These are phyloP conservation scores for Arthrobotrys megalospora DNA, from an alignment of 2,329 filamentous ascomycete genomes.

Conservation along the genomic window DNA sequence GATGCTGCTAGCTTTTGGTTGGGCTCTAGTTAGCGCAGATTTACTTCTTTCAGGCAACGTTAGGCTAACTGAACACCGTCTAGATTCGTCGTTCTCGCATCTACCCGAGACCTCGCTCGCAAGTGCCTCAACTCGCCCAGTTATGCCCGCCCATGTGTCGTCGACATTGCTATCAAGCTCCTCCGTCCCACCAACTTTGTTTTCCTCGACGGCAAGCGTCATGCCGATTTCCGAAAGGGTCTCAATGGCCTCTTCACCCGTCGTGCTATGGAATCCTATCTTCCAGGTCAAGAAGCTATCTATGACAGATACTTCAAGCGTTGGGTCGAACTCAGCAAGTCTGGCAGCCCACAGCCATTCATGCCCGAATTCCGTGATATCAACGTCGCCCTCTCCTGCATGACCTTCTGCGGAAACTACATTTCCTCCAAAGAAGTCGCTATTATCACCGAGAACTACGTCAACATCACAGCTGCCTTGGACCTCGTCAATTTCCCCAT, in stretches of 20 bases:
- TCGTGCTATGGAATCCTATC: conserved; percentile 86
- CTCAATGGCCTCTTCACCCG: conserved; percentile 95
- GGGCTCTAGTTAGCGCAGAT: background rate
- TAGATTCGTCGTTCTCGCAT: conserved; percentile 97
- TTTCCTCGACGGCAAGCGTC: conserved; percentile 93
- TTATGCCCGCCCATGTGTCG: conserved; percentile 96
- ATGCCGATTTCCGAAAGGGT: conserved; percentile 97
- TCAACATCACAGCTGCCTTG: conserved; percentile 92
- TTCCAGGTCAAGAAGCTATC: conserved; percentile 92
- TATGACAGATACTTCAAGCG: conserved; percentile 88
- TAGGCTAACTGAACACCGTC: conserved; percentile 33
- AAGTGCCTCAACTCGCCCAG: conserved; percentile 96
- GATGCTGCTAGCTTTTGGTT: background rate
- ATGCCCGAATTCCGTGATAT: conserved; percentile 94
- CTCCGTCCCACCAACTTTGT: conserved; percentile 95
- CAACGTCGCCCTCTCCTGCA: conserved; percentile 93
- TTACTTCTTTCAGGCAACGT: background rate
- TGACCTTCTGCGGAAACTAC: conserved; percentile 97
- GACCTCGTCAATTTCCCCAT: conserved; percentile 99
- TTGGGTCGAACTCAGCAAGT: conserved; percentile 82
- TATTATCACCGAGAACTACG: conserved; percentile 97
- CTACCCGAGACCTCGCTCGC: conserved; percentile 92
- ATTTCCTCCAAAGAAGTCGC: conserved; percentile 90
- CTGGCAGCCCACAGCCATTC: conserved; percentile 84
- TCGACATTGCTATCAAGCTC: conserved; percentile 93